Evolutionary conservation across 169 alveolate species (phyloP), one percentile per base, ranked within the genome.

Genomic region (Theileria annulata): DNA sequence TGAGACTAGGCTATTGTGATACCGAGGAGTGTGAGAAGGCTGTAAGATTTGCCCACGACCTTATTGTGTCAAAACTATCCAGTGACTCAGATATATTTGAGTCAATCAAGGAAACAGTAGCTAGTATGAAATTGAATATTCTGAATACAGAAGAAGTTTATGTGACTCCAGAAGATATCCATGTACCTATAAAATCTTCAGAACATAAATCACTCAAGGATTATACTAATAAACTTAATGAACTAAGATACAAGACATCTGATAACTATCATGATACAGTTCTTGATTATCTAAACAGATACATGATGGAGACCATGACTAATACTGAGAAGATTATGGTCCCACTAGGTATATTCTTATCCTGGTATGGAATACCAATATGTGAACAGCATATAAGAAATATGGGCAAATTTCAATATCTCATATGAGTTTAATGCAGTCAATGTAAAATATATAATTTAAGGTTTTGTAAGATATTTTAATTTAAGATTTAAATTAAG

Each of bases 351-450:
- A 56, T 56, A 56, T 56, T 56, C 66, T 27, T 56, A 8, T 10
- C 66, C 66, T 56, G 66, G 66, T 56, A 56, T 25, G 66, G 66
- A 5, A 56, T 56, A 56, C 66, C 66, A 25, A 15, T 56, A 2
- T 56, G 66, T 25, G 66, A 56, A 19, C 27, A 25, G 35, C 66
- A 56, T 8, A 10, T 56, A 4, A 56, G 31, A 8, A 21, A 56
- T 56, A 56, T 56, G 66, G 35, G 31, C n/a, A 56, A 56, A 25
- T 56, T 56, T 25, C 27, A 56, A 8, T 56, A 56, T 25, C 33
- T 56, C 3, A 56, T 56, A 56, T 56, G 66, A 56, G 6, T 13
- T 8, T 8, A 42, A 42, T 42, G 51, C 15, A 42, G 47, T 8
- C 47, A 35, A 8, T 3, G 51, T 42, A 3, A 42, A 17, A 3